Percentiles rank a stretch among this genome's conserved stretches.
These are phyloP conservation scores for Lepiota brunneoincarnata DNA, from an alignment of 768 basidiomycete genomes.

Conservation along the genomic window DNA sequence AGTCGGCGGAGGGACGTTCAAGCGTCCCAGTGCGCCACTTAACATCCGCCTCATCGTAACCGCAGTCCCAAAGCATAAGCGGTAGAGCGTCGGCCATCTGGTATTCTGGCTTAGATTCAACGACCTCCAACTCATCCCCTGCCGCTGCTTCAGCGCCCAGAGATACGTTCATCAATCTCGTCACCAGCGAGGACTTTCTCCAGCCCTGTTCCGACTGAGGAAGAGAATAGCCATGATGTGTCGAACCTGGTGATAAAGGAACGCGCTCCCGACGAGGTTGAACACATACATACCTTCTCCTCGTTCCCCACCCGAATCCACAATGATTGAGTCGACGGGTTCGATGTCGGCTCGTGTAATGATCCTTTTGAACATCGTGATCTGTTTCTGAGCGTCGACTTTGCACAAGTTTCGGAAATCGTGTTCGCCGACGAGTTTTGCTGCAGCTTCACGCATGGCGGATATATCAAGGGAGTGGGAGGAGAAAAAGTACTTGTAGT, in stretches of 20 bases:
- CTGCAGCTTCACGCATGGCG: slow-evolving; percentile 75
- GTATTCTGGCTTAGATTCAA: too few species aligned
- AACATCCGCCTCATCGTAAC: slow-evolving; percentile 62
- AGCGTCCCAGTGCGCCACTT: slow-evolving; percentile 64
- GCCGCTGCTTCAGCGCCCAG: too few species aligned
- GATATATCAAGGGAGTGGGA: slow-evolving; percentile 61
- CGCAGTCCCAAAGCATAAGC: slow-evolving; percentile 89
- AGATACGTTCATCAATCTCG: too few species aligned
- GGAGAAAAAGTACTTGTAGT: slow-evolving; percentile 98
- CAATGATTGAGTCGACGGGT: background rate
- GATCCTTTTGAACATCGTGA: slow-evolving; percentile 63
- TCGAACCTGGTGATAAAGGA: too few species aligned
- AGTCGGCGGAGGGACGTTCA: slow-evolving; percentile 28
- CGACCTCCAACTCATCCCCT: too few species aligned
- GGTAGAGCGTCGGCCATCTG: slow-evolving; percentile 93
- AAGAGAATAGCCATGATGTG: too few species aligned
- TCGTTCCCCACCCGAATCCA: background rate
- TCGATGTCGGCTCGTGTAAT: slow-evolving; percentile 14
- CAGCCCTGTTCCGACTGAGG: too few species aligned
- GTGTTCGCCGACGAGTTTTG: slow-evolving; percentile 77
- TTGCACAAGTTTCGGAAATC: slow-evolving; percentile 97
- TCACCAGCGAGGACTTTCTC: too few species aligned
- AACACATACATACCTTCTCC: slow-evolving; percentile 13
- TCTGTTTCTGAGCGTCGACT: slow-evolving; percentile 55
- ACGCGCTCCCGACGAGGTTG: slow-evolving; percentile 80